These are phyloP conservation scores for Chalara sp. DNA, from an alignment of 2,329 filamentous ascomycete species.

Conservation along the genomic window DNA sequence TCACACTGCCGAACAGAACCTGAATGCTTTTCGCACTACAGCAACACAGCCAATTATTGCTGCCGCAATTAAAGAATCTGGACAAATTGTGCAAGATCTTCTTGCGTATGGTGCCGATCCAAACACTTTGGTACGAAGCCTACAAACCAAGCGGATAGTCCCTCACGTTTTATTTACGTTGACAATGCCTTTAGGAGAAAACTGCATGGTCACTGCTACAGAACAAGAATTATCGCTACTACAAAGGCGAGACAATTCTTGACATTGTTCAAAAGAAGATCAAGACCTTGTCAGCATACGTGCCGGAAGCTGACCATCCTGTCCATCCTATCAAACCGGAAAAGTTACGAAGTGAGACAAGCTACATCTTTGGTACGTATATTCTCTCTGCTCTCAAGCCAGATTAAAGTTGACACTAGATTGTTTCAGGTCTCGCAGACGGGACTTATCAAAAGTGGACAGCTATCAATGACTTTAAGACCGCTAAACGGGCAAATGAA, in stretches of 20 bases:
- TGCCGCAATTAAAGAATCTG: slow-evolving; percentile 46
- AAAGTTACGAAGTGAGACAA: slow-evolving; percentile 34
- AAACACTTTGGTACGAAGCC: slow-evolving; percentile 42
- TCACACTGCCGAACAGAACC: slow-evolving; percentile 40
- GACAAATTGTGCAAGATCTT: slow-evolving; percentile 42
- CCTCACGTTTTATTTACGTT: no score
- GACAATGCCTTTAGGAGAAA: no score
- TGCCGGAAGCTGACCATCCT: slow-evolving; percentile 6
- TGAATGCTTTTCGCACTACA: slow-evolving; percentile 37
- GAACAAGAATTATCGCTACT: slow-evolving; percentile 16
- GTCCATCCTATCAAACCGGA: slow-evolving; percentile 12
- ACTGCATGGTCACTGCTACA: no score
- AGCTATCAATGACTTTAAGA: slow-evolving; percentile 13
- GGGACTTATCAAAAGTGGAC: slow-evolving; percentile 51
- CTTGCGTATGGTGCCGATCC: slow-evolving; percentile 59
- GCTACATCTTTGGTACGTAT: slow-evolving; percentile 39
- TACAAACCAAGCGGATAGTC: no score
- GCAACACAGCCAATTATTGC: slow-evolving; percentile 60
- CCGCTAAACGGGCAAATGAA: slow-evolving; percentile 25
- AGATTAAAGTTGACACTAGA: no score
- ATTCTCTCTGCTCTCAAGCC: no score
- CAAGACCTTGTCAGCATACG: slow-evolving; percentile 33
- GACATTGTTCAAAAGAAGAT: slow-evolving; percentile 53
- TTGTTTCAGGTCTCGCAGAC: slow-evolving; percentile 26
- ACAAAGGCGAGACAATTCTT: slow-evolving; percentile 43